Evolutionary conservation across 768 basidiomycete species (phyloP).

Genomic region (Hemileccinum rubropunctum): DNA sequence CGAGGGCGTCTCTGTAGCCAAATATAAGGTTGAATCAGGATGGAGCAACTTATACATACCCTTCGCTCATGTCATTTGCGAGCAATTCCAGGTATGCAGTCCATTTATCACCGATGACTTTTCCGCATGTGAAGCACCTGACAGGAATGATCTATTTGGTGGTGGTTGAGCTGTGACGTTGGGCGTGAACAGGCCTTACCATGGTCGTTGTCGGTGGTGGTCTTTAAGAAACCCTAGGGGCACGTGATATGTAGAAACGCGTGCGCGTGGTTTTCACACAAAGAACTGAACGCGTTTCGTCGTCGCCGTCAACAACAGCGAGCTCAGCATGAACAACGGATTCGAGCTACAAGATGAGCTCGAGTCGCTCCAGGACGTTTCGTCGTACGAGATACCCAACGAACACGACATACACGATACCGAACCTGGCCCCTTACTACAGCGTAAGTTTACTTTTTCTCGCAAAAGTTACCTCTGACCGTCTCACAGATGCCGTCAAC

Average conservation of each 20-base stretch:
- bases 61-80: conserved; percentile 80
- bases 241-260: conserved; percentile 10
- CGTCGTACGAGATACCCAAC: conserved; percentile 62
- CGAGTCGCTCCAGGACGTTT: conserved; percentile 57
- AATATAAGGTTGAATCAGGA: background rate
- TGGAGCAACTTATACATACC: conserved; percentile 49
- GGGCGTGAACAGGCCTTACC: conserved; percentile 12
- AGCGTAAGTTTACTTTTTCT: conserved; percentile 41
- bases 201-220: conserved; percentile 20
- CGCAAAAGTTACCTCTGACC: conserved; percentile 7
- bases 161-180: background rate
- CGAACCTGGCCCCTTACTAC: conserved; percentile 54
- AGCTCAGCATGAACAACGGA: conserved; percentile 32
- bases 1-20: conserved; percentile 73
- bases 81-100: conserved; percentile 80
- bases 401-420: conserved; percentile 63
- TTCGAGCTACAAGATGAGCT: conserved; percentile 84
- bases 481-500: conserved; percentile 66
- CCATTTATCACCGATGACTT: conserved; percentile 98
- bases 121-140: conserved; percentile 94
- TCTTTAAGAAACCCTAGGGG: background rate
- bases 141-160: conserved; percentile 85
- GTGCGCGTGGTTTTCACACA: conserved; percentile 26
- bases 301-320: conserved; percentile 4
- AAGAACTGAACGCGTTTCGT: conserved; percentile 9